Evolutionary conservation across 148 eudicot genomes (phyloP), one percentile per base, ranked within the genome.

Genomic region (Amaranthus hypochondriacus): DNA sequence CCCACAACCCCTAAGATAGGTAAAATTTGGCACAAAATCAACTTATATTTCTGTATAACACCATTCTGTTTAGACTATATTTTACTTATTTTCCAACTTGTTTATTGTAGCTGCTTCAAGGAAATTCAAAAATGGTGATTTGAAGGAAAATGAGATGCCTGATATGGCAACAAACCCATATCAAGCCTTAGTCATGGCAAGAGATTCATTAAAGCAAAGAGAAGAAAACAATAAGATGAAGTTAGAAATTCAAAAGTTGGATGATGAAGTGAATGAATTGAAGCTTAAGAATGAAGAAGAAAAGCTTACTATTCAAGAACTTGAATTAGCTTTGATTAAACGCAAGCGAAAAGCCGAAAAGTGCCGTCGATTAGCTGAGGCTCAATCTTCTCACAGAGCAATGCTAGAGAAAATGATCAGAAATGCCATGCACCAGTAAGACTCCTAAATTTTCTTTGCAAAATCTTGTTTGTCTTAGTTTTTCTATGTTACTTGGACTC

Each of bases 381-480:
- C 97, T 51, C 99, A 95, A 66, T 87, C 91, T 64, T 87, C 96
- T 4, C 88, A 95, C 77, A 85, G 81, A 59, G 42, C 87, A 68
- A 95, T 90, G 90, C 84, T 94, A 39, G 97, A 94, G 87, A 91
- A 87, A 81, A 94, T 95, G 98, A 90, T 95, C 77, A 75, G 96
- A 78, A 96, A 88, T 75, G 92, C 98, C 49, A 89, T 95, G 97
- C 98, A 95, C 88, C 98, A 95, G 98, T 92, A 87, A 92, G 93
- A 39, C 66, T 46, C 62, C 7, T 28, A 28, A 28, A 28, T 43
- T 5, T 5, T 7, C 15, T 28, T 18, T 71, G 39, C 7, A 28
- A 28, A 28, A 28, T 43, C 2, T 5, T 7, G 9, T 28, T 18
- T 71, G 9, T n/a, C 5, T 49, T 47, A 21, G 44, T 52, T 10